These are phyloP conservation scores for Euphorbia schlechtendalii DNA, from an alignment of 441 rosid species.

Conservation along the genomic window DNA sequence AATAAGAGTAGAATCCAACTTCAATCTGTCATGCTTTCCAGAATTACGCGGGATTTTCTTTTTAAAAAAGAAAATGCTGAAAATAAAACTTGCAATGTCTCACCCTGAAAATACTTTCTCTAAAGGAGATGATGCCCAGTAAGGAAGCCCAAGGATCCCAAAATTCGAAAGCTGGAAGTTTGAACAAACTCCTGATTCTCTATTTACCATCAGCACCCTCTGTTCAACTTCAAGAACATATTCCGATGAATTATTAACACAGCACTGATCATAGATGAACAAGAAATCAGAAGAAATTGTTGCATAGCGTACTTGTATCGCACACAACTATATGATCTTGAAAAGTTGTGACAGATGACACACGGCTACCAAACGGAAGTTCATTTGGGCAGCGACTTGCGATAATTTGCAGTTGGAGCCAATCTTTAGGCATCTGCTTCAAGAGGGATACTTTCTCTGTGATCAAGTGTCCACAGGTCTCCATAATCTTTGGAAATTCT, in stretches of 20 bases:
- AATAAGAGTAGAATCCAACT: slow-evolving; percentile 7
- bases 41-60: neutral
- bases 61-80: neutral
- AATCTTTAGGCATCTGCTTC: slow-evolving; percentile 49
- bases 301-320: slow-evolving; percentile 48
- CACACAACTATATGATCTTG: slow-evolving; percentile 47
- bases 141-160: slow-evolving; percentile 81
- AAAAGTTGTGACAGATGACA: slow-evolving; percentile 52
- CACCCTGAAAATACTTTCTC: slow-evolving; percentile 68
- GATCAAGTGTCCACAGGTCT: slow-evolving; percentile 46
- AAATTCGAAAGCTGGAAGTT: slow-evolving; percentile 61
- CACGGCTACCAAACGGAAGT: slow-evolving; percentile 37
- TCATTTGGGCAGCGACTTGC: slow-evolving; percentile 29
- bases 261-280: slow-evolving; percentile 16
- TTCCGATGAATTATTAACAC: slow-evolving; percentile 19
- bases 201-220: slow-evolving; percentile 52
- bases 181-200: slow-evolving; percentile 56
- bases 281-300: slow-evolving; percentile 8
- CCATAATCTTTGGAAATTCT: slow-evolving; percentile 56
- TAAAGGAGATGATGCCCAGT: slow-evolving; percentile 59
- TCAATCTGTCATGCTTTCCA: neutral
- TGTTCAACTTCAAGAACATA: slow-evolving; percentile 56
- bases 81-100: slow-evolving; percentile 28
- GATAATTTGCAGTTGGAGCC: slow-evolving; percentile 47
- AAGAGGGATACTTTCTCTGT: slow-evolving; percentile 55